These are phyloP conservation scores for Hippophae tibetana DNA, from an alignment of 306 rosid species.

Conservation along the genomic window DNA sequence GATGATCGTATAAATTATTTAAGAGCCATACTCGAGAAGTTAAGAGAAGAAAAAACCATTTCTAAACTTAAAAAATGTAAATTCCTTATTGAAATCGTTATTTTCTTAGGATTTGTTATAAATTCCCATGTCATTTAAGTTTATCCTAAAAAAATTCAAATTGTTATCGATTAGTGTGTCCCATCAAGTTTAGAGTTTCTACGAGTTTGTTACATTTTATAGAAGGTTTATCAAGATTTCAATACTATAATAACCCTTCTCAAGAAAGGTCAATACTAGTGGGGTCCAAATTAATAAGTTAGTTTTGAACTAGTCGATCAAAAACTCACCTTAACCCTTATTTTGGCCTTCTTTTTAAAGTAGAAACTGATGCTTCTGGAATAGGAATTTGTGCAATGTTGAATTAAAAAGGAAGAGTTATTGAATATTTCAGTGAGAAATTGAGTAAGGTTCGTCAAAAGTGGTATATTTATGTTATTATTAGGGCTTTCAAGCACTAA, in stretches of 20 bases:
- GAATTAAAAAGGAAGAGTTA: no score
- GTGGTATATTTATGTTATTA: background rate
- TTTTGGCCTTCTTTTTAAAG: background rate
- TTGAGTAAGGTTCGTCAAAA: background rate
- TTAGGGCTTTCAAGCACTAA: background rate
- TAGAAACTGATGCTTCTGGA: background rate
- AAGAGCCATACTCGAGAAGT: no score
- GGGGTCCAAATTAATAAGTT: background rate
- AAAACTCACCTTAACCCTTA: background rate
- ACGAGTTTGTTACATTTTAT: no score
- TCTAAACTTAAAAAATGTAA: no score
- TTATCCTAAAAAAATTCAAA: no score
- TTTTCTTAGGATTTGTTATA: no score
- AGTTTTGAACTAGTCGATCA: background rate
- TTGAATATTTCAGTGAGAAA: background rate
- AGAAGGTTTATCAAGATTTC: background rate
- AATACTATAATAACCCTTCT: background rate
- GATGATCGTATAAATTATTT: no score
- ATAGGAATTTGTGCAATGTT: background rate
- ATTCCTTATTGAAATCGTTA: no score
- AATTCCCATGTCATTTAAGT: no score
- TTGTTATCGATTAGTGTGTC: no score
- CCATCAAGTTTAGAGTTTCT: no score
- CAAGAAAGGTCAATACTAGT: background rate
- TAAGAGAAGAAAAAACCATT: no score